Evolutionary conservation across 2,329 filamentous ascomycete genomes (phyloP), one percentile per base, ranked within the genome.

Genomic region (Sporothrix sp.): DNA sequence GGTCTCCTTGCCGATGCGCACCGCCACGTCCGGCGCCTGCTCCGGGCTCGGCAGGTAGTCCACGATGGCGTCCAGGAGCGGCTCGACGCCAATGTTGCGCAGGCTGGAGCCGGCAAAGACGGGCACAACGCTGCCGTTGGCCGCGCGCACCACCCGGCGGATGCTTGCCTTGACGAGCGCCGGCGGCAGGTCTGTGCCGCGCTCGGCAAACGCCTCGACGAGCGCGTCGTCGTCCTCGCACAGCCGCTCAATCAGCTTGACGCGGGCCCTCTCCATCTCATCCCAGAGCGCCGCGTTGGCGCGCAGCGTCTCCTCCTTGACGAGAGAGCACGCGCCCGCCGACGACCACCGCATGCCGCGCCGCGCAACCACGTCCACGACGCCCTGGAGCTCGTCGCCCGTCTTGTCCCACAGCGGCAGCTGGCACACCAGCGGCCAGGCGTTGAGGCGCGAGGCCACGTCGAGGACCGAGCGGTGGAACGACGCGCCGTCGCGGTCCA

Each of bases 361-460:
- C 11, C 88, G 72, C 53, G 84, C 79, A 49, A 97, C 75, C 35
- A 86, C 81, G 69, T 98, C 91, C 35, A 88, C 87, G 23, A 97
- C 79, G 23, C 93, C 93, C 21, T 82, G 78, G 58, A 97, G 85
- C 7, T 18, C 35, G n/a, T 78, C 75, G 7, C 89, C 87, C 6
- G 88, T 86, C 53, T 84, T 83, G 5, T 86, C 79, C 79, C 90
- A 97, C 88, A 90, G 95, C 0, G 93, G 93, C 55, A 97, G 90
- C 61, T 95, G 90, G 61, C 91, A 96, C 8, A 97, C 82, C 13
- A 93, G 81, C 3, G 93, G 93, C 83, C 86, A 95, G 1, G 83
- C 85, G 53, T 81, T 79, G 18, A 98, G 73, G 49, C 87, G 79
- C 1, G 82, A 74, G 3, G 86, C 90, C 27, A 96, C 83, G 61